These are phyloP conservation scores for Immersiporthe knoxdaviesiana DNA, from an alignment of 2,329 filamentous ascomycete species.

Conservation along the genomic window DNA sequence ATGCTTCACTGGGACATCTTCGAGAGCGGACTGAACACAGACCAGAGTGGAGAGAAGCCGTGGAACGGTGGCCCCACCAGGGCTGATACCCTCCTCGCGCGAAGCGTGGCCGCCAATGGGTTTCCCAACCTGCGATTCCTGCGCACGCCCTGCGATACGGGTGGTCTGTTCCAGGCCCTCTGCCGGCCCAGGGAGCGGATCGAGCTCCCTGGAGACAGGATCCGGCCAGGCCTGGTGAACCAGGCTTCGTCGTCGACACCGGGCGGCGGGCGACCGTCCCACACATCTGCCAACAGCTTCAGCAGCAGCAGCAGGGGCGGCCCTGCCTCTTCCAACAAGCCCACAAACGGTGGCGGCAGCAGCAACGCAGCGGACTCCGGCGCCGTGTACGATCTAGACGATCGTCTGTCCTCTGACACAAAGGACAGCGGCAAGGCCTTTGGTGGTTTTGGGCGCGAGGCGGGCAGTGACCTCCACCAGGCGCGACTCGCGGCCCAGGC, in stretches of 20 bases:
- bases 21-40: constrained; percentile 45
- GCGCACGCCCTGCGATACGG: constrained; percentile 69
- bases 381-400: neutral
- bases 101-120: constrained; percentile 61
- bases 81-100: constrained; percentile 66
- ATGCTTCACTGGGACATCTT: constrained; percentile 68
- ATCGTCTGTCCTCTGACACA: constrained; percentile 18
- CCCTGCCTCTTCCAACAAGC: neutral
- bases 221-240: constrained; percentile 36
- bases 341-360: neutral
- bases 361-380: neutral
- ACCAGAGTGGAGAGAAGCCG: constrained; percentile 31
- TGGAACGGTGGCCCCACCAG: constrained; percentile 39
- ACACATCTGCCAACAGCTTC: constrained; percentile 5
- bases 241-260: constrained; percentile 19
- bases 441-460: constrained; percentile 16
- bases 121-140: constrained; percentile 66
- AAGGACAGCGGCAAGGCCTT: constrained; percentile 23
- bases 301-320: constrained; percentile 2
- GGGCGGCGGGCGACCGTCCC: neutral
- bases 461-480: constrained; percentile 49
- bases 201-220: constrained; percentile 55
- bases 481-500: constrained; percentile 68
- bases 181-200: constrained; percentile 65
- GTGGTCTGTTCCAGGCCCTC: constrained; percentile 69